Percentiles rank a stretch among this genome's conserved stretches.
Evolutionary conservation across 352 stramenopile genomes (phyloP).

Genomic region (Globisporangium mamillatum): DNA sequence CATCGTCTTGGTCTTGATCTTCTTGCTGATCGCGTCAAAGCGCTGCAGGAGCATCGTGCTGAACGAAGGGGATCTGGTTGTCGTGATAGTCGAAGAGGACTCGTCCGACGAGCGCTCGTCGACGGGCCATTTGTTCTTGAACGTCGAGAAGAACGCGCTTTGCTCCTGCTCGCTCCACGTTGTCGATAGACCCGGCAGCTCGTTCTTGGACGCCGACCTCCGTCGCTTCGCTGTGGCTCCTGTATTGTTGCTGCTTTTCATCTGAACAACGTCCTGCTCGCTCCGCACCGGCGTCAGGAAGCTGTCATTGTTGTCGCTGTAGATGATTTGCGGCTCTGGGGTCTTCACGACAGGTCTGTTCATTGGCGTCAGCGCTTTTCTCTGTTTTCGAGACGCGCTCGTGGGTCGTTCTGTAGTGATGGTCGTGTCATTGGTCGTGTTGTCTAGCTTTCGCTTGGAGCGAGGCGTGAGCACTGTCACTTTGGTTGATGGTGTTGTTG

Average conservation of each 20-base stretch:
- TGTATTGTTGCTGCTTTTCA: constrained; percentile 8
- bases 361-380: constrained; percentile 14
- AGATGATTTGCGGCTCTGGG: constrained; percentile 8
- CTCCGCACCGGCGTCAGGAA: constrained; percentile 17
- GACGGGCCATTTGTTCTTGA: constrained; percentile 63
- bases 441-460: constrained; percentile 1
- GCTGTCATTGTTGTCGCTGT: constrained; percentile 11
- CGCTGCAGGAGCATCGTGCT: constrained; percentile 47
- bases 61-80: constrained; percentile 21
- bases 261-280: constrained; percentile 8
- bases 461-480: constrained; percentile 1
- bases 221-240: constrained; percentile 7
- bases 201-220: constrained; percentile 24
- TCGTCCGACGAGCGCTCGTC: constrained; percentile 11
- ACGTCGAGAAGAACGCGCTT: constrained; percentile 64
- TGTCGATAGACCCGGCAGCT: constrained; percentile 17
- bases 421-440: background rate
- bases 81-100: background rate
- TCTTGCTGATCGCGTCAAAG: constrained; percentile 60
- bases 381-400: background rate
- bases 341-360: constrained; percentile 16
- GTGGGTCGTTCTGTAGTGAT: background rate
- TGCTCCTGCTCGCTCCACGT: constrained; percentile 57
- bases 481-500: background rate
- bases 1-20: constrained; percentile 58